Percentiles rank a stretch among this genome's conserved stretches.
Evolutionary conservation across 129 eudicot species (phyloP).

Genomic region (Escallonia herrerae): DNA sequence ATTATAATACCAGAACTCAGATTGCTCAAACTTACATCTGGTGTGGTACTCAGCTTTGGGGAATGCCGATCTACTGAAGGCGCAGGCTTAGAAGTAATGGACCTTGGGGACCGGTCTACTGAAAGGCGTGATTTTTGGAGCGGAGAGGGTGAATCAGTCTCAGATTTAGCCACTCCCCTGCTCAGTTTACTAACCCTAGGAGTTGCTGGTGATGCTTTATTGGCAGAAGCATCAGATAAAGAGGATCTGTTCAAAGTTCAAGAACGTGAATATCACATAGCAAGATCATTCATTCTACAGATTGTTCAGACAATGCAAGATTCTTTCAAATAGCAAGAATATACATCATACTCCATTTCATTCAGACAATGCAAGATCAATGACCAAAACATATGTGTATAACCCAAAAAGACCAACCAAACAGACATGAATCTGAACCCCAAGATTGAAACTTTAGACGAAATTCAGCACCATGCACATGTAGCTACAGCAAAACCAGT

Average conservation of each 20-base stretch:
- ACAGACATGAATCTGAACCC: not conserved
- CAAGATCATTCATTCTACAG: conserved; percentile 40
- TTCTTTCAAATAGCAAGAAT: conserved; percentile 21
- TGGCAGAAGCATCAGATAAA: conserved; percentile 39
- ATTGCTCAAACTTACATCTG: conserved; percentile 54
- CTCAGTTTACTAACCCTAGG: conserved; percentile 49
- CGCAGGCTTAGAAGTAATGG: conserved; percentile 56
- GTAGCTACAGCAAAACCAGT: not conserved
- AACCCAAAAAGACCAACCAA: conserved; percentile 7
- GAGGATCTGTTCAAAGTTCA: conserved; percentile 37
- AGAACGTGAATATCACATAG: not conserved
- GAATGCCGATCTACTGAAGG: conserved; percentile 38
- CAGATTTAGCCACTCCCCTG: conserved; percentile 50
- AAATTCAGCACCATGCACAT: not conserved
- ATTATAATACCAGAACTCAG: no score
- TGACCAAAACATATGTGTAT: conserved; percentile 8
- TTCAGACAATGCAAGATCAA: conserved; percentile 9
- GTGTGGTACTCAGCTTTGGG: conserved; percentile 53
- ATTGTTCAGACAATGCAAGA: conserved; percentile 38
- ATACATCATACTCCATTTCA: conserved; percentile 5
- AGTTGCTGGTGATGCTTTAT: conserved; percentile 63
- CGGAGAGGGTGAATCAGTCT: conserved; percentile 68
- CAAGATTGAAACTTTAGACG: not conserved
- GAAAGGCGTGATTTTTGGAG: conserved; percentile 46
- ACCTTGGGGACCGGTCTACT: conserved; percentile 59